Percentiles rank a stretch among this genome's conserved stretches.
phyloP scores from a whole-genome alignment of 2,329 filamentous ascomycete genomes.

The Cladosporium velox region DNA sequence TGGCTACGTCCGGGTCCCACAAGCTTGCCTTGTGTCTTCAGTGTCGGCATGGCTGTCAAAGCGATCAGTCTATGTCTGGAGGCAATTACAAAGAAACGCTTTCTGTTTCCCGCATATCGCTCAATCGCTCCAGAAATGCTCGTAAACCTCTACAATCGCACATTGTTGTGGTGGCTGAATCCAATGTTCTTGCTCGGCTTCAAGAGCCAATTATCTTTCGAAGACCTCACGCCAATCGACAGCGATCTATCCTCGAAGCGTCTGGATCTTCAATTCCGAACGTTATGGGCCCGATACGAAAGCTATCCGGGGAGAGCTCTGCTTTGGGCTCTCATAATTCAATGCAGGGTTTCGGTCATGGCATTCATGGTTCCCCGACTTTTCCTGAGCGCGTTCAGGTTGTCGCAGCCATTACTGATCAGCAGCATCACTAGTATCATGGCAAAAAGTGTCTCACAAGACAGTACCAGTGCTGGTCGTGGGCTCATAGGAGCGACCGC shows the following conservation, averaged over 20 bases:
- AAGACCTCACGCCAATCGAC: conserved; percentile 30
- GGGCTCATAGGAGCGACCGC: conserved; percentile 16
- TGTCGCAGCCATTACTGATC: conserved; percentile 6
- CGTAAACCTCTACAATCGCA: conserved; percentile 32
- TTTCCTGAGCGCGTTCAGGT: conserved; percentile 3
- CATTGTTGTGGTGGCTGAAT: conserved; percentile 42
- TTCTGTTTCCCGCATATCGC: conserved; percentile 24
- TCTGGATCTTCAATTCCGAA: conserved; percentile 8
- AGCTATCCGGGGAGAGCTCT: not conserved
- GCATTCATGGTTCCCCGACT: conserved; percentile 7
- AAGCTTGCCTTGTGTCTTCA: conserved; percentile 24
- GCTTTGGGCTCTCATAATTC: not conserved
- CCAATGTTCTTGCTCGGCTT: conserved; percentile 35
- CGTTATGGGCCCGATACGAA: not conserved
- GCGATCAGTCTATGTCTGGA: conserved; percentile 27
- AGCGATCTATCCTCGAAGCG: conserved; percentile 21
- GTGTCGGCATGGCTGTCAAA: conserved; percentile 25
- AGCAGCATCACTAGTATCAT: not conserved
- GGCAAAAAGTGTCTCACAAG: not conserved
- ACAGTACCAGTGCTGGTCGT: not conserved
- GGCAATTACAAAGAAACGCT: conserved; percentile 26
- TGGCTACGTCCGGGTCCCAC: conserved; percentile 25
- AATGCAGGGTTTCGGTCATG: not conserved
- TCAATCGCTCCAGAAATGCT: conserved; percentile 26
- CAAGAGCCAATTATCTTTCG: conserved; percentile 26